Conservation (phyloP, 1,284 basidiomycete genomes). For the Heimioporus retisporus region DNA sequence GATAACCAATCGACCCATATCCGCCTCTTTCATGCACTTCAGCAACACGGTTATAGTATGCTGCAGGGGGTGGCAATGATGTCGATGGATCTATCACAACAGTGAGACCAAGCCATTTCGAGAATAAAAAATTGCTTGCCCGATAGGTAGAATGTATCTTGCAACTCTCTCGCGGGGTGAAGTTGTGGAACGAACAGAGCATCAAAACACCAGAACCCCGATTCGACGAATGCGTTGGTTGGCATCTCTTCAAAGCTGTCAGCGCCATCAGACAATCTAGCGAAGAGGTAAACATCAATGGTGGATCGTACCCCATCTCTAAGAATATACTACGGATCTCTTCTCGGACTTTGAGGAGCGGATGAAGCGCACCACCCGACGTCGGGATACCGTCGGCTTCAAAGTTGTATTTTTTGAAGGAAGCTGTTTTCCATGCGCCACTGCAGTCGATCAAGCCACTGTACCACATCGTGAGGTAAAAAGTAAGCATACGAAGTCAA, state of each 20-base stretch:
- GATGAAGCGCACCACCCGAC: constrained; percentile 93
- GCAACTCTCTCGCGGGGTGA: constrained; percentile 97
- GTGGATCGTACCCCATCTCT: constrained; percentile 89
- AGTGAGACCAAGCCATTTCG: constrained; percentile 7
- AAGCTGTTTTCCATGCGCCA: constrained; percentile 91
- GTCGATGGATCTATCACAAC: constrained; percentile 79
- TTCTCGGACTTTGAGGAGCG: constrained; percentile 97
- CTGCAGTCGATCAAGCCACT: constrained; percentile 51
- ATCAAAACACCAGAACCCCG: constrained; percentile 99
- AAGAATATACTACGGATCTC: constrained; percentile 99
- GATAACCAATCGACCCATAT: constrained; percentile 97
- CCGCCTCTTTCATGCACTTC: constrained; percentile 92
- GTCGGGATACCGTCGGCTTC: constrained; percentile 95
- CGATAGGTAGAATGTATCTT: constrained; percentile 99
- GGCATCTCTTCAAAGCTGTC: constrained; percentile 99
- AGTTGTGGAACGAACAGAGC: constrained; percentile 99
- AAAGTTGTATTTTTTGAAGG: constrained; percentile 99
- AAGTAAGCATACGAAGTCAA: constrained; percentile 78
- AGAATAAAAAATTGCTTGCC: constrained; percentile 54
- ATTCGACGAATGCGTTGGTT: constrained; percentile 98
- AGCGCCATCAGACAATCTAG: constrained; percentile 6
- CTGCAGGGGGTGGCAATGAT: constrained; percentile 82
- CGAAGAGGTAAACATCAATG: background rate
- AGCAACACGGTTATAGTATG: constrained; percentile 93
- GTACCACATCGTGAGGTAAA: constrained; percentile 5